Evolutionary conservation across 257 asterid genomes (phyloP).

Genomic region (Solanum bukasovii): DNA sequence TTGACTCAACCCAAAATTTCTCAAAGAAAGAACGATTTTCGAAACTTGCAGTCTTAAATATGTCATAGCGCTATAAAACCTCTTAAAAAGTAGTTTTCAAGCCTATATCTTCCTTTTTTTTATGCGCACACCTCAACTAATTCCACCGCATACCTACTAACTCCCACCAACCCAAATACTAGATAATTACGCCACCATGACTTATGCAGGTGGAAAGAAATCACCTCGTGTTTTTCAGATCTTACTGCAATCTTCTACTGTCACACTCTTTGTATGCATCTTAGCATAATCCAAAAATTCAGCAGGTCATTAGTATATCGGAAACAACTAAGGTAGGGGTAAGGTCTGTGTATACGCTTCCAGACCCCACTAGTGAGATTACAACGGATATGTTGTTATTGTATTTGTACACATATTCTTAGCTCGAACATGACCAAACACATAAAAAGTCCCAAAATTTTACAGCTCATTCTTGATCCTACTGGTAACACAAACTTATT

Average conservation of each 20-base stretch:
- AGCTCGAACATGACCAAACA: not conserved
- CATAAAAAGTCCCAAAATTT: not conserved
- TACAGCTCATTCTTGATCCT: not conserved
- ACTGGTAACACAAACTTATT: not conserved
- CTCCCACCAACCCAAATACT: not conserved
- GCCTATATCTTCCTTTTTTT: too few species aligned
- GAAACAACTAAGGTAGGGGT: accelerated
- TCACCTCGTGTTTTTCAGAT: not conserved
- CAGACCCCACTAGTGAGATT: accelerated
- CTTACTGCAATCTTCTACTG: not conserved
- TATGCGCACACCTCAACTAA: not conserved
- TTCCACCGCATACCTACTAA: not conserved
- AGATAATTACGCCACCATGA: not conserved
- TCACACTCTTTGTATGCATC: not conserved
- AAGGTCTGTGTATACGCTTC: not conserved
- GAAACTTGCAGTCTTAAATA: too few species aligned
- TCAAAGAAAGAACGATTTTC: too few species aligned
- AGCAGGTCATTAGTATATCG: not conserved
- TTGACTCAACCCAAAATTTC: too few species aligned
- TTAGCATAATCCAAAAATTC: not conserved
- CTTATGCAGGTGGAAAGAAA: not conserved
- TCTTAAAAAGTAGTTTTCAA: too few species aligned
- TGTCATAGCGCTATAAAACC: too few species aligned
- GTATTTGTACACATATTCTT: not conserved
- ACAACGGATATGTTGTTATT: not conserved